Evolutionary conservation across 1,139 yeast genomes (phyloP), one percentile per base, ranked within the genome.

Genomic region (Diutina mesorugosa): DNA sequence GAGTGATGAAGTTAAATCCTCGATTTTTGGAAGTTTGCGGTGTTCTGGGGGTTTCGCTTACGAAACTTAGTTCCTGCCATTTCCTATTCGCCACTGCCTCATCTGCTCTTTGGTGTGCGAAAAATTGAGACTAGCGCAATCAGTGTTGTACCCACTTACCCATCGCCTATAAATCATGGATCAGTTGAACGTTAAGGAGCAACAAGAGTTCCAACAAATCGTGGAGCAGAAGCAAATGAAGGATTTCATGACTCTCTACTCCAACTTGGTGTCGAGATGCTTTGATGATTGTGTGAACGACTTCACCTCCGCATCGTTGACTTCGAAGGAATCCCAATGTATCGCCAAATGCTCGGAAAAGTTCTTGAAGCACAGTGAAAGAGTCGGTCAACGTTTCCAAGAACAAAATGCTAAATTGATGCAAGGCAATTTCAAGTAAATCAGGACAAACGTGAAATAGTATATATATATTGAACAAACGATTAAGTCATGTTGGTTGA

Each of bases 201-300:
- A 91, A 74, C 97, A 90, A 75, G 95, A 90, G 67, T 91, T 91
- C 73, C 97, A 90, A 74, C 91, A 85, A 72, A 79, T 91, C 63
- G 96, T 91, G 64, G 98, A 91, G 76, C 93, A 89, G 71, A 93
- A 93, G 81, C 99, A 93, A 76, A 90, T 93, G 97, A 89, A 89
- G 74, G 99, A 93, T 72, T 93, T 91, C 84, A 91, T 91, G 98
- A 85, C 95, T 71, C 83, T 82, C 64, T 93, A 93, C 81, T 90
- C 98, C 62, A 87, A 87, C 70, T 82, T 93, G 66, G 98, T 93
- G 58, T 93, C 95, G 72, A 86, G 96, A 78, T 93, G 99, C 78
- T 93, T 93, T 77, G 84, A 84, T 59, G 98, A 93, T 76, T 93
- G 99, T 77, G 97, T 93, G 69, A 91, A 91, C 70, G 99, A 93